Base-by-base conservation (phyloP, 306 rosid genomes). In the Ormosia emarginata region DNA sequence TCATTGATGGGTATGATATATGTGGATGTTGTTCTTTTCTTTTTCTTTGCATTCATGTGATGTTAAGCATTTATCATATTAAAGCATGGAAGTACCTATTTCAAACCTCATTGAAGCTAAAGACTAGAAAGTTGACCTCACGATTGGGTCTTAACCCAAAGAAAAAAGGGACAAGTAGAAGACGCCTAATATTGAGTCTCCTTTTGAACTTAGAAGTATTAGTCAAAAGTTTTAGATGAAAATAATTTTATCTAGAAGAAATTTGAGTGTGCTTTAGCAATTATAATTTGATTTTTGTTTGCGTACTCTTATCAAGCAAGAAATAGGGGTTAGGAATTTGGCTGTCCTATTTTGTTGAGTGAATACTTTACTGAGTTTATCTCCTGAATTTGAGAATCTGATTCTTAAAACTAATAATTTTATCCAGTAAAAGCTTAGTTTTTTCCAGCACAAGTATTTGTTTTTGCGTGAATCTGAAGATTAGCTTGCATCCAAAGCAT, bases 1-100 rank as follows among this genome's bases (percentile, higher is more conserved):
- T 95, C 86, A 82, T 93, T 34, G 98, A 93, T 11, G 96, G 98
- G 99, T 95, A 92, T 79, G 91, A 47, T 56, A 69, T 71, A 44
- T 39, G 29, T 69, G 49, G 30, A 17, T 33, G 9, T 37, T 72
- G 11, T 24, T 12, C 3, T 1, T 73, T 29, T n/a, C 59, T 17
- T 11, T 3, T 0, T 55, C 43, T 3, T 33, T 76, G 29, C 12
- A 59, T 73, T 71, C 39, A 2, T 49, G 17, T 83, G 62, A 18
- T 80, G 15, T 37, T 67, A 53, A 69, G 55, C 63, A 17, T 76
- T 71, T 30, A 39, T 81, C 71, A 78, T 43, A 62, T 36, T 14
- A 33, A 12, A 44, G 40, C 79, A 70, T 63, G 32, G 3, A 75
- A 15, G 67, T 34, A 43, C 50, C 50, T 12, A 32, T 56, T 80